Evolutionary conservation across 768 basidiomycete genomes (phyloP), one percentile per base, ranked within the genome.

Genomic region (Coprinellus aureogranulatus): DNA sequence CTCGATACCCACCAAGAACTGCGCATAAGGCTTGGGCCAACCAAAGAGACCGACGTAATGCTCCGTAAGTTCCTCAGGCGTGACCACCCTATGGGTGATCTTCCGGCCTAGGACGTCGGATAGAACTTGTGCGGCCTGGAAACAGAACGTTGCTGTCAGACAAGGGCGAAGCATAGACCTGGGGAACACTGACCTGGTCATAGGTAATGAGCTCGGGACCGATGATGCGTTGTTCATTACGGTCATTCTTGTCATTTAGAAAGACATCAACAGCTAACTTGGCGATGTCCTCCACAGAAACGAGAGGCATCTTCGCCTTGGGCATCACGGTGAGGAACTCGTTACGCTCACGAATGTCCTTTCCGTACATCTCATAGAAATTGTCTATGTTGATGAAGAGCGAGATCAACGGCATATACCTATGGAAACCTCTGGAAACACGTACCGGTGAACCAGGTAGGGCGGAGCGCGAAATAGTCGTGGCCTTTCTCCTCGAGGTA

Each of bases 191-290:
- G 16, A 70, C 71, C 60, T 70, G 53, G 55, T 68, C 67, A 40
- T 68, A 71, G 2, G 65, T 63, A 9, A 65, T 37, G 10, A 66
- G 53, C 31, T 69, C 68, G 0, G 70, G 69, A 14, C 71, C 71
- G 26, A 72, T 56, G 14, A 72, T 60, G 28, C 61, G 59, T 9
- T 54, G 54, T 26, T 65, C 61, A 11, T 50, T 54, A 20, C 61
- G 53, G 18, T 61, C 58, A 48, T 61, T 64, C 39, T 62, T 59
- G 11, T 65, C 62, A n/a, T 60, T 59, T 4, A 62, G 58, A 2
- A 72, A 61, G 11, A 65, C 67, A 14, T 64, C 58, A 55, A 62
- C 57, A 1, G 65, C 68, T 2, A 61, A 58, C n/a, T 63, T 54
- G 18, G 66, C 69, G 31, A 70, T 70, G 34, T 69, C 68, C 10